Evolutionary conservation across 345 rosid genomes (phyloP).

Genomic region (Acer negundo): DNA sequence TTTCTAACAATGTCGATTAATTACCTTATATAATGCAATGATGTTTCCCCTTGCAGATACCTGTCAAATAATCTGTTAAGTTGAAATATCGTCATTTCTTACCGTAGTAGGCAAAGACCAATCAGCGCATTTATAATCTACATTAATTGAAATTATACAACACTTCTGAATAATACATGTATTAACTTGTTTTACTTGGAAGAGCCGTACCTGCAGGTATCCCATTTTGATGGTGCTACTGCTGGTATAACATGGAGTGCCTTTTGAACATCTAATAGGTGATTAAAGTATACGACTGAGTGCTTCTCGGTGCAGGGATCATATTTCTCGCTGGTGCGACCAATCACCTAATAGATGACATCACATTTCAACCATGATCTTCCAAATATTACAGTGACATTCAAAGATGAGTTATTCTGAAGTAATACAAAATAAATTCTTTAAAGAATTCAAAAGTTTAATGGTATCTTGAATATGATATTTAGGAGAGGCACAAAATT

Average conservation of each 20-base stretch:
- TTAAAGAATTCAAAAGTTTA: not conserved
- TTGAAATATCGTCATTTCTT: no score
- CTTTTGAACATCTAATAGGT: constrained; percentile 76
- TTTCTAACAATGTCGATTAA: no score
- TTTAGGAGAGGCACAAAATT: not conserved
- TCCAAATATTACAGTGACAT: not conserved
- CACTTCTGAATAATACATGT: no score
- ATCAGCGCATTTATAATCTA: no score
- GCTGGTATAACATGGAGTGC: constrained; percentile 75
- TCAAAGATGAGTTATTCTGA: not conserved
- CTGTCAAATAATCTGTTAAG: no score
- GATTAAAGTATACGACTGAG: constrained; percentile 75
- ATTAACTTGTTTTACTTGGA: no score
- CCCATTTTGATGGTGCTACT: constrained; percentile 78
- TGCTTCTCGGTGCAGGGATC: constrained; percentile 96
- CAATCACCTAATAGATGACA: constrained; percentile 39
- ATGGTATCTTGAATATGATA: no score
- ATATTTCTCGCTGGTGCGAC: no score
- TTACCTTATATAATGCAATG: no score
- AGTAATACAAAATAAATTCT: not conserved
- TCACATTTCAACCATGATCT: constrained; percentile 11
- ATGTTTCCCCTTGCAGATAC: no score
- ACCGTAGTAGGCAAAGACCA: no score
- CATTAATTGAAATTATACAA: no score
- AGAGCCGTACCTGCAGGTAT: constrained; percentile 72